A percentile compares a stretch with the other conserved stretches of the same genome.
phyloP scores from a whole-genome alignment of 129 eudicot species.

The Helianthus tuberosus region DNA sequence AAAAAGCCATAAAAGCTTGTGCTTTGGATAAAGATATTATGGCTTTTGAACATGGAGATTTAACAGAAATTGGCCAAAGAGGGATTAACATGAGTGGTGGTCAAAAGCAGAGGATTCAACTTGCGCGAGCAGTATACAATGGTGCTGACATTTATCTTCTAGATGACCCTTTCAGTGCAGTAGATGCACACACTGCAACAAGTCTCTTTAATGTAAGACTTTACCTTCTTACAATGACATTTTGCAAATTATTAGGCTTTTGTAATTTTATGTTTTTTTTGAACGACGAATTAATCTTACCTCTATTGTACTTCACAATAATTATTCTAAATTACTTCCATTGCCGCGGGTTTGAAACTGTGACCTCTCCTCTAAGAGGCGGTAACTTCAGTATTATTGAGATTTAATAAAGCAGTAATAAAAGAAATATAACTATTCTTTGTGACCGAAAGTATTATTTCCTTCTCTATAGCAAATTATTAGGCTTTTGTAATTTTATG shows the following conservation, averaged over 20 bases:
- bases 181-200: conserved; percentile 90
- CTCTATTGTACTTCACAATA: too few species aligned
- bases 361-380: too few species aligned
- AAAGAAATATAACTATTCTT: too few species aligned
- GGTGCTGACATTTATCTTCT: conserved; percentile 86
- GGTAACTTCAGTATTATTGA: too few species aligned
- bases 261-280: too few species aligned
- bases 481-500: too few species aligned
- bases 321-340: too few species aligned
- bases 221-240: conserved; percentile 3
- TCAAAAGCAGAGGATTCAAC: conserved; percentile 89
- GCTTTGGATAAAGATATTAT: conserved; percentile 75
- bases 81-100: conserved; percentile 93
- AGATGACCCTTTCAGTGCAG: conserved; percentile 93
- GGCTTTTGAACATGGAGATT: conserved; percentile 66
- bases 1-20: conserved; percentile 56
- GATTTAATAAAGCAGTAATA: too few species aligned
- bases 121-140: conserved; percentile 77
- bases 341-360: too few species aligned
- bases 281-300: too few species aligned
- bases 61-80: conserved; percentile 81
- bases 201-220: conserved; percentile 62
- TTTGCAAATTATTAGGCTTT: background rate
- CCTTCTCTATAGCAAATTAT: background rate
- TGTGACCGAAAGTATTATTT: too few species aligned